These are phyloP conservation scores for Parasarocladium wereldwijsianum DNA, from an alignment of 2,329 filamentous ascomycete genomes.

Conservation along the genomic window DNA sequence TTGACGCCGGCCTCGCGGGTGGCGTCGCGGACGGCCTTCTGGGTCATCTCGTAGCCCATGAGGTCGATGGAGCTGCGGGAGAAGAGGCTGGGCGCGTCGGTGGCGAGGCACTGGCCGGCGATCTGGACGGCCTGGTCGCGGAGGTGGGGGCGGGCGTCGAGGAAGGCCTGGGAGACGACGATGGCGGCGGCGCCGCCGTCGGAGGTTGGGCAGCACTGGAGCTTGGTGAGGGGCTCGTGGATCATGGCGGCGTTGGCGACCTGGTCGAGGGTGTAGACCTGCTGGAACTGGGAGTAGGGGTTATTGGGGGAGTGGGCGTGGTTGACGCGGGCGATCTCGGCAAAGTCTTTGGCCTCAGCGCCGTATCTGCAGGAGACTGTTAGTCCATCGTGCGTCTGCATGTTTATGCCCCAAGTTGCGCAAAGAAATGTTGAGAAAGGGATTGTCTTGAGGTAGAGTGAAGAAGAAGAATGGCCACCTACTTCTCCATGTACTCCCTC, in stretches of 20 bases:
- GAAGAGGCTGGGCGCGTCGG: constrained; percentile 69
- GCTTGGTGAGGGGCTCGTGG: constrained; percentile 78
- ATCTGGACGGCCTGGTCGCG: constrained; percentile 73
- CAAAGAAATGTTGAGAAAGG: not conserved
- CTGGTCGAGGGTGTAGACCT: constrained; percentile 80
- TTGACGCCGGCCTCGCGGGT: constrained; percentile 57
- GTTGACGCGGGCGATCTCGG: constrained; percentile 85
- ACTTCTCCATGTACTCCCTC: constrained; percentile 89
- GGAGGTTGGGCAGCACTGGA: constrained; percentile 96
- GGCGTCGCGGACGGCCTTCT: constrained; percentile 54
- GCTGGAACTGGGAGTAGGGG: constrained; percentile 94
- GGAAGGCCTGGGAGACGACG: constrained; percentile 76
- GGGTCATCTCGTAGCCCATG: constrained; percentile 76
- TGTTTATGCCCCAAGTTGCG: not conserved
- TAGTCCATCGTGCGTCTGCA: constrained; percentile 4
- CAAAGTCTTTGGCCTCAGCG: constrained; percentile 74
- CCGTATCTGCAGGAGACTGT: constrained; percentile 45
- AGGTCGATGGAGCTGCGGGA: constrained; percentile 71
- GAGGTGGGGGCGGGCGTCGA: constrained; percentile 71
- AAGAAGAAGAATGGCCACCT: constrained; percentile 14
- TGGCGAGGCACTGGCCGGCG: constrained; percentile 77
- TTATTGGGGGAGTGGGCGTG: constrained; percentile 84
- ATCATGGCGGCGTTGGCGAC: constrained; percentile 64
- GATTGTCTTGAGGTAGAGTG: no score
- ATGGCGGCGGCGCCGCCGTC: constrained; percentile 84